A percentile compares a stretch with the other conserved stretches of the same genome.
These are phyloP conservation scores for Triadica sebifera DNA, from an alignment of 345 rosid species.

Conservation along the genomic window DNA sequence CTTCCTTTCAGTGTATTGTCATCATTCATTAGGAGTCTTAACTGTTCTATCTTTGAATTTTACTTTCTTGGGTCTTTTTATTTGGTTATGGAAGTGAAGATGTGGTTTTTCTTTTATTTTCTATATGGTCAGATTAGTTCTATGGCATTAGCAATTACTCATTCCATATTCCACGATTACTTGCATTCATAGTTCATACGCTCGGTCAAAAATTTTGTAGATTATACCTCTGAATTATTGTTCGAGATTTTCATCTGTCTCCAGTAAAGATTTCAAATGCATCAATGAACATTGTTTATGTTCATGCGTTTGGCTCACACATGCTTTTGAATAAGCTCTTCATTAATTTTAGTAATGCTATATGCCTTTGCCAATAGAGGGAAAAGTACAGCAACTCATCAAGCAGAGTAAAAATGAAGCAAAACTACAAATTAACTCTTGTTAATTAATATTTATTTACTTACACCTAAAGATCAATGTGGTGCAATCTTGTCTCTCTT, in stretches of 20 bases:
- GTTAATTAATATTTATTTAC: no score
- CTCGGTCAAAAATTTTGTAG: neutral
- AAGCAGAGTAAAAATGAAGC: no score
- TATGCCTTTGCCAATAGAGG: no score
- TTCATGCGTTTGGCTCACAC: no score
- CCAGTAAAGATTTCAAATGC: no score
- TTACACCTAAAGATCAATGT: no score
- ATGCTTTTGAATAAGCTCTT: no score
- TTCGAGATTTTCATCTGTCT: neutral
- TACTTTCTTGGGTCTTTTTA: neutral
- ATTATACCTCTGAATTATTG: neutral
- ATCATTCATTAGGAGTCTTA: conserved; percentile 3
- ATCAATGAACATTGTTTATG: no score
- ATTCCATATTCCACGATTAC: neutral
- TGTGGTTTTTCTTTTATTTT: neutral
- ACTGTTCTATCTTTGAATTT: neutral
- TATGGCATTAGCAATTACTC: neutral
- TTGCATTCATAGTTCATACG: neutral
- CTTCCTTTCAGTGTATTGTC: neutral
- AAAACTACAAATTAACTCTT: no score
- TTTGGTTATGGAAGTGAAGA: conserved; percentile 1
- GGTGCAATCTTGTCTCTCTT: no score
- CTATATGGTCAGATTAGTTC: neutral
- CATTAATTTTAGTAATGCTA: neutral
- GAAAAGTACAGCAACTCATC: no score